Percentiles rank a stretch among this genome's conserved stretches.
Evolutionary conservation across 768 basidiomycete genomes (phyloP).

Genomic region (Pulveroboletus sp.): DNA sequence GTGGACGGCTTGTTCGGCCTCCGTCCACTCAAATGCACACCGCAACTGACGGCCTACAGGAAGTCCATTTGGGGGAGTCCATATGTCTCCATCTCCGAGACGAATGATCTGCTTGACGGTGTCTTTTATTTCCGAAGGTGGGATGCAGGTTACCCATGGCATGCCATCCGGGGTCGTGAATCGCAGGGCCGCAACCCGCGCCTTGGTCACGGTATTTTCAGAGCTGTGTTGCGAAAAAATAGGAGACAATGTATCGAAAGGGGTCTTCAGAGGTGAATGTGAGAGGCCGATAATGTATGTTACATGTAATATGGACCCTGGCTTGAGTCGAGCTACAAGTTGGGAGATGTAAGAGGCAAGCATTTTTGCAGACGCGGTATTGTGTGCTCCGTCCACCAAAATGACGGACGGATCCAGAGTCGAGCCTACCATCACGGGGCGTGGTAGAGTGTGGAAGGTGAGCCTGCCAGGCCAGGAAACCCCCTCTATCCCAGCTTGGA

Average conservation of each 20-base stretch:
- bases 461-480: conserved; percentile 83
- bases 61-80: conserved; percentile 36
- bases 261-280: conserved; percentile 81
- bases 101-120: conserved; percentile 43
- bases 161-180: conserved; percentile 85
- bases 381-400: conserved; percentile 93
- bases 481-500: conserved; percentile 54
- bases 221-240: conserved; percentile 47
- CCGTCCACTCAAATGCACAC: conserved; percentile 50
- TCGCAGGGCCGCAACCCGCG: conserved; percentile 49
- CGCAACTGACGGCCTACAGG: conserved; percentile 35
- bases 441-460: conserved; percentile 51
- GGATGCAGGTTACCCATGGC: conserved; percentile 84
- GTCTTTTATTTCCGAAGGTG: conserved; percentile 45
- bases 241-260: conserved; percentile 64
- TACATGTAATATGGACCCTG: conserved; percentile 35
- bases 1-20: conserved; percentile 6
- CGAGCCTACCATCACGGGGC: conserved; percentile 16
- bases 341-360: conserved; percentile 57
- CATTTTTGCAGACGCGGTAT: conserved; percentile 67
- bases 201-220: conserved; percentile 25
- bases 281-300: conserved; percentile 83
- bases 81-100: conserved; percentile 39
- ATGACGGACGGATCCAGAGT: conserved; percentile 35
- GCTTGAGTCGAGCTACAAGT: conserved; percentile 28